Percentiles rank a stretch among this genome's conserved stretches.
phyloP scores from a whole-genome alignment of 116 monocot species.

The Zostera marina region DNA sequence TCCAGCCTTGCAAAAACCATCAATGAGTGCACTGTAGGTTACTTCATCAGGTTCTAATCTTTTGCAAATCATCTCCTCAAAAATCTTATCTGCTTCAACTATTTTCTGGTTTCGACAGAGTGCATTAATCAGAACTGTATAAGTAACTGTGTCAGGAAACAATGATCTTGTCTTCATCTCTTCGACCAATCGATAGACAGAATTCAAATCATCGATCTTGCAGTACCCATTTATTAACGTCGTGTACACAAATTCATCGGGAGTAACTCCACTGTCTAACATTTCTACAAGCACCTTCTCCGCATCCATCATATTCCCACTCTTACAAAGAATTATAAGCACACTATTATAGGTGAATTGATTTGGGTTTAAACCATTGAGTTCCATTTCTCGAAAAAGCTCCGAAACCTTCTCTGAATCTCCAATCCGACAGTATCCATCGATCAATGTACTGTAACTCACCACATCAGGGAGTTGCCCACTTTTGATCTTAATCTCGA shows the following conservation, averaged over 20 bases:
- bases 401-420: constrained; percentile 29
- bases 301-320: constrained; percentile 34
- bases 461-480: constrained; percentile 40
- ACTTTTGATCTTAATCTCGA: constrained; percentile 21
- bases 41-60: constrained; percentile 52
- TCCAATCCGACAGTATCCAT: constrained; percentile 46
- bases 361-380: constrained; percentile 49
- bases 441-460: constrained; percentile 61
- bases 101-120: constrained; percentile 38
- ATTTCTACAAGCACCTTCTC: constrained; percentile 38
- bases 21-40: constrained; percentile 54
- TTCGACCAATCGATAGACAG: constrained; percentile 20
- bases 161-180: constrained; percentile 42
- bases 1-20: constrained; percentile 69
- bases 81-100: constrained; percentile 30
- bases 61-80: constrained; percentile 49
- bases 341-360: constrained; percentile 58
- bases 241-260: constrained; percentile 63
- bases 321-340: constrained; percentile 33
- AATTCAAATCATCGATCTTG: constrained; percentile 25
- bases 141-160: constrained; percentile 46
- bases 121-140: constrained; percentile 56
- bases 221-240: constrained; percentile 56
- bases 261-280: constrained; percentile 26
- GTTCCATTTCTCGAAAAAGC: constrained; percentile 49